Evolutionary conservation across 768 basidiomycete species (phyloP).

Genomic region (Russula foetens): DNA sequence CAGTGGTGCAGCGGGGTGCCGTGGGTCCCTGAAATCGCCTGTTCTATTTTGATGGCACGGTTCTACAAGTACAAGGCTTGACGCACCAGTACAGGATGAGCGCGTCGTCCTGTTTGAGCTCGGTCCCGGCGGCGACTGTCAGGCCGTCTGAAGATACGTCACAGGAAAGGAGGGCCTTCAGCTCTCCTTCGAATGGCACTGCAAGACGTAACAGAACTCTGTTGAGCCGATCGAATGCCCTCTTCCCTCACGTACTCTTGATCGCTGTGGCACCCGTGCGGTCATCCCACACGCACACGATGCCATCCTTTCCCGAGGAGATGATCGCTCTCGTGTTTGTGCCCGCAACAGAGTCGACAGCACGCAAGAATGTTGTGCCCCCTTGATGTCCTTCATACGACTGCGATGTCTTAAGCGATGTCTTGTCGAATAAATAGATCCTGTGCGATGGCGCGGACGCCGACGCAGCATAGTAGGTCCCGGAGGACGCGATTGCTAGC

Average conservation of each 20-base stretch:
- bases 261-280: constrained; percentile 43
- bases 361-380: constrained; percentile 49
- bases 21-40: constrained; percentile 61
- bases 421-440: constrained; percentile 61
- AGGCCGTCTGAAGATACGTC: constrained; percentile 64
- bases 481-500: constrained; percentile 44
- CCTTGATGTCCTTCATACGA: constrained; percentile 49
- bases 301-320: constrained; percentile 65
- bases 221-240: constrained; percentile 32
- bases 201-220: constrained; percentile 15
- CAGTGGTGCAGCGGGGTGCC: constrained; percentile 61
- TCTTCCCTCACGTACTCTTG: constrained; percentile 47
- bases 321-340: constrained; percentile 39
- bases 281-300: constrained; percentile 69
- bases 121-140: constrained; percentile 77
- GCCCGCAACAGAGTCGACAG: constrained; percentile 36
- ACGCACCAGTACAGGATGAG: constrained; percentile 75
- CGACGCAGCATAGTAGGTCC: constrained; percentile 48
- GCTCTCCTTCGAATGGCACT: constrained; percentile 44
- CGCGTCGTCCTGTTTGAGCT: constrained; percentile 73
- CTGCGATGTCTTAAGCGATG: constrained; percentile 37
- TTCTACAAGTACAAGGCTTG: neutral
- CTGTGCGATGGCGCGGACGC: constrained; percentile 53
- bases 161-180: constrained; percentile 48
- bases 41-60: neutral